phyloP scores from a whole-genome alignment of 2,329 filamentous ascomycete species.

The Orbilia quercus region DNA sequence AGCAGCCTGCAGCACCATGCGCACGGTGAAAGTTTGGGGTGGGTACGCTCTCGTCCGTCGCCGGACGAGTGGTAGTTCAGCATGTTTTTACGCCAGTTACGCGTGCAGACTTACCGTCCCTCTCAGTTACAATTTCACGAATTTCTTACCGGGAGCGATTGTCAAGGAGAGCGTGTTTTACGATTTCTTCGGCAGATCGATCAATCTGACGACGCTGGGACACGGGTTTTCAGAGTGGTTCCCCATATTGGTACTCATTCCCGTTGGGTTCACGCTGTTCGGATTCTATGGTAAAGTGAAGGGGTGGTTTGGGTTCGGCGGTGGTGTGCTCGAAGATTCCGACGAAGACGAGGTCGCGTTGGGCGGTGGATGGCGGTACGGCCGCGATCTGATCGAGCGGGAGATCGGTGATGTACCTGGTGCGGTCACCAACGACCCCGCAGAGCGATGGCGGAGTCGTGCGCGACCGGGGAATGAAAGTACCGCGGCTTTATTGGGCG shows the following conservation, averaged over 20 bases:
- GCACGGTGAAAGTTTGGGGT: slow-evolving; percentile 96
- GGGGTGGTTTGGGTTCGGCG: slow-evolving; percentile 80
- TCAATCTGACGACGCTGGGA: slow-evolving; percentile 84
- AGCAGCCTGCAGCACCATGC: slow-evolving; percentile 86
- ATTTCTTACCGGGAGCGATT: slow-evolving; percentile 79
- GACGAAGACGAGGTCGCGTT: slow-evolving; percentile 67
- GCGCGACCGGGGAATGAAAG: slow-evolving; percentile 59
- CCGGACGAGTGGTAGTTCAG: slow-evolving; percentile 91
- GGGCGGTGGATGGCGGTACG: slow-evolving; percentile 85
- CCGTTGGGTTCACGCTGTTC: slow-evolving; percentile 85
- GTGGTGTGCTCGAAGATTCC: slow-evolving; percentile 80
- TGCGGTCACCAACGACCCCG: slow-evolving; percentile 62
- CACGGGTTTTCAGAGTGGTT: slow-evolving; percentile 88
- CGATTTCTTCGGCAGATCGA: slow-evolving; percentile 81
- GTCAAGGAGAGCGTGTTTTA: slow-evolving; percentile 85
- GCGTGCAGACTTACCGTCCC: slow-evolving; percentile 93
- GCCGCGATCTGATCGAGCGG: slow-evolving; percentile 86
- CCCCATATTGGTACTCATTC: slow-evolving; percentile 85
- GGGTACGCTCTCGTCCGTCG: slow-evolving; percentile 88
- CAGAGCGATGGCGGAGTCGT: slow-evolving; percentile 59
- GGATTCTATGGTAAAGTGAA: slow-evolving; percentile 87
- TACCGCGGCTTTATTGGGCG: slow-evolving; percentile 32
- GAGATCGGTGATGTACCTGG: slow-evolving; percentile 76
- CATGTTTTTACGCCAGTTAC: slow-evolving; percentile 94
- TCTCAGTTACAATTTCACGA: slow-evolving; percentile 94